phyloP scores from a whole-genome alignment of 441 rosid genomes.

The Theobroma grandiflorum region DNA sequence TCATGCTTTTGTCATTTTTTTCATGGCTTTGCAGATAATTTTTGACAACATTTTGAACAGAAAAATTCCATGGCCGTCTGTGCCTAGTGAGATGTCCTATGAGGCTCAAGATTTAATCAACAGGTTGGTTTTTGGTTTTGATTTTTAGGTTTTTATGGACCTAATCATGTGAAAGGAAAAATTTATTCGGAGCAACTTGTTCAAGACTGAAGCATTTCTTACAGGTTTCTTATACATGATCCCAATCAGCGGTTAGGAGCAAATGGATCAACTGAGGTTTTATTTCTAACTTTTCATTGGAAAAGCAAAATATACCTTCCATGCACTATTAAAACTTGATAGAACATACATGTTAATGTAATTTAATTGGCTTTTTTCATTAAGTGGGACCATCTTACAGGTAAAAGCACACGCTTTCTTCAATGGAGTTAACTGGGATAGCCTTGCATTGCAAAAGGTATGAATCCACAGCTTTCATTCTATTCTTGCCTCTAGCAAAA shows the following conservation, averaged over 20 bases:
- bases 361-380: constrained; percentile 20
- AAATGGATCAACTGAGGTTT: constrained; percentile 75
- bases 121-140: constrained; percentile 54
- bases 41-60: constrained; percentile 87
- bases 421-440: constrained; percentile 79
- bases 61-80: constrained; percentile 84
- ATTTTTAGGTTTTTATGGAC: constrained; percentile 20
- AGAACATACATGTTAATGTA: constrained; percentile 2
- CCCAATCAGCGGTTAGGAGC: constrained; percentile 77
- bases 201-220: constrained; percentile 22
- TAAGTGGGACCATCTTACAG: constrained; percentile 45
- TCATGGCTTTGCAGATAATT: constrained; percentile 58
- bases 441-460: constrained; percentile 79
- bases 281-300: constrained; percentile 26
- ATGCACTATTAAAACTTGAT: constrained; percentile 13
- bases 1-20: constrained; percentile 28
- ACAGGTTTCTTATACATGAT: constrained; percentile 76
- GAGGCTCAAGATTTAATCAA: constrained; percentile 86
- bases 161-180: not conserved
- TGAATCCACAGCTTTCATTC: constrained; percentile 11
- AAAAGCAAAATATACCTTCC: constrained; percentile 7
- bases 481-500: constrained; percentile 7
- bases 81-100: constrained; percentile 72
- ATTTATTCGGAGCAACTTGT: constrained; percentile 12
- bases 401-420: constrained; percentile 79